Percentiles rank a stretch among this genome's conserved stretches.
phyloP scores from a whole-genome alignment of 768 basidiomycete genomes.

The Calocera viscosa region DNA sequence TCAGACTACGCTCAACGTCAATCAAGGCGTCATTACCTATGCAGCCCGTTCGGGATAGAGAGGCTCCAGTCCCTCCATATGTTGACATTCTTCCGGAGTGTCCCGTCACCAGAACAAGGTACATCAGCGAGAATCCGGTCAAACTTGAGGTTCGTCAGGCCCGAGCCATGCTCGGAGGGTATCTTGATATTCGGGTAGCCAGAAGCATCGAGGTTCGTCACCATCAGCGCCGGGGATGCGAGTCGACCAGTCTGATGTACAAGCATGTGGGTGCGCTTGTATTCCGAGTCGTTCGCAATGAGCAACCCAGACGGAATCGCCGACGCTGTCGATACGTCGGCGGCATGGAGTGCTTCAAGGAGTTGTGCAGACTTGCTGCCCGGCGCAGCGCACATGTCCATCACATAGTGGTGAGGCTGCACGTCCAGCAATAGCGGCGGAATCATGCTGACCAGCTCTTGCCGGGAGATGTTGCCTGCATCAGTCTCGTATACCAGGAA shows the following conservation, averaged over 20 bases:
- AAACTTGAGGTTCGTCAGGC: slow-evolving; percentile 44
- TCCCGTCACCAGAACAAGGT: slow-evolving; percentile 95
- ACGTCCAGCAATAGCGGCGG: slow-evolving; percentile 91
- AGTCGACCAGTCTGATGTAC: slow-evolving; percentile 95
- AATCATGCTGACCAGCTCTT: slow-evolving; percentile 99
- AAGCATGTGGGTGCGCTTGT: slow-evolving; percentile 87
- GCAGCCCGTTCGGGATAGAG: slow-evolving; percentile 81
- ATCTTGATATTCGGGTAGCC: slow-evolving; percentile 60
- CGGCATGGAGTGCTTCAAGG: slow-evolving; percentile 83
- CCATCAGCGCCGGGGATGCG: slow-evolving; percentile 82
- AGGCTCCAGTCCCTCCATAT: slow-evolving; percentile 92
- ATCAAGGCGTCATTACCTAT: slow-evolving; percentile 42
- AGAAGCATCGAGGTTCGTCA: slow-evolving; percentile 92
- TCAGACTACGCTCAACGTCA: not conserved
- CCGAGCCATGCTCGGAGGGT: slow-evolving; percentile 15
- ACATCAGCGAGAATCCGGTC: slow-evolving; percentile 95
- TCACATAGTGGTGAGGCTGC: slow-evolving; percentile 82
- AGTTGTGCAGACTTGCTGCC: slow-evolving; percentile 97
- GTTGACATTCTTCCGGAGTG: slow-evolving; percentile 81
- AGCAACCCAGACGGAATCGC: slow-evolving; percentile 73
- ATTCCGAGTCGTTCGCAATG: slow-evolving; percentile 90
- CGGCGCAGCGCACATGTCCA: slow-evolving; percentile 98
- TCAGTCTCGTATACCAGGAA: slow-evolving; percentile 98
- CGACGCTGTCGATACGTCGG: slow-evolving; percentile 40
- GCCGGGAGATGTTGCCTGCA: slow-evolving; percentile 92